Evolutionary conservation across 2,329 filamentous ascomycete genomes (phyloP).

Genomic region (Lithohypha guttulata): DNA sequence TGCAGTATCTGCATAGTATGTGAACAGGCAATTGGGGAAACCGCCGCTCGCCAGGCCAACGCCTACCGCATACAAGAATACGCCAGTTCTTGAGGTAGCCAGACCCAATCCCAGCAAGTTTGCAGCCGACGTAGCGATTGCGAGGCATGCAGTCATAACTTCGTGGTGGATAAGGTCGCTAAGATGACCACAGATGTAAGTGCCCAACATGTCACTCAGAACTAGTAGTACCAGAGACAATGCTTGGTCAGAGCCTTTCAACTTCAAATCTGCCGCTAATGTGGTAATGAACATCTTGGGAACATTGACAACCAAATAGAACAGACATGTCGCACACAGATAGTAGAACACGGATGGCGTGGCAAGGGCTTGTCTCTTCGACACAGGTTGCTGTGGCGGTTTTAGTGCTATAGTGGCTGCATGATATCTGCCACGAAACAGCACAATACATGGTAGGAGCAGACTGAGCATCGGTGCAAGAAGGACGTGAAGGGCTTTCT

Average conservation of each 20-base stretch:
- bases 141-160: neutral
- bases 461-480: neutral
- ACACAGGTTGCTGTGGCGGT: neutral
- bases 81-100: neutral
- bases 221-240: neutral
- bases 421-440: neutral
- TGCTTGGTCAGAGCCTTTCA: neutral
- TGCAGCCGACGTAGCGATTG: neutral
- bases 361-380: neutral
- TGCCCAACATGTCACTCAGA: neutral
- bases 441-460: neutral
- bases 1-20: neutral
- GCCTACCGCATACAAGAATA: neutral
- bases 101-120: neutral
- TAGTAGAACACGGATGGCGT: neutral
- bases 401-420: neutral
- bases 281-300: slow-evolving; percentile 3
- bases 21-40: neutral
- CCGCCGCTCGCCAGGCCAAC: neutral
- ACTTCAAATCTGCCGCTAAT: neutral
- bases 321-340: neutral
- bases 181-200: neutral
- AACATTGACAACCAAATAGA: slow-evolving; percentile 1
- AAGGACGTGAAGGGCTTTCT: neutral
- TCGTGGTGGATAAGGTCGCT: neutral